Evolutionary conservation across 2,329 filamentous ascomycete genomes (phyloP), one percentile per base, ranked within the genome.

Genomic region (Phialophora macrospora): DNA sequence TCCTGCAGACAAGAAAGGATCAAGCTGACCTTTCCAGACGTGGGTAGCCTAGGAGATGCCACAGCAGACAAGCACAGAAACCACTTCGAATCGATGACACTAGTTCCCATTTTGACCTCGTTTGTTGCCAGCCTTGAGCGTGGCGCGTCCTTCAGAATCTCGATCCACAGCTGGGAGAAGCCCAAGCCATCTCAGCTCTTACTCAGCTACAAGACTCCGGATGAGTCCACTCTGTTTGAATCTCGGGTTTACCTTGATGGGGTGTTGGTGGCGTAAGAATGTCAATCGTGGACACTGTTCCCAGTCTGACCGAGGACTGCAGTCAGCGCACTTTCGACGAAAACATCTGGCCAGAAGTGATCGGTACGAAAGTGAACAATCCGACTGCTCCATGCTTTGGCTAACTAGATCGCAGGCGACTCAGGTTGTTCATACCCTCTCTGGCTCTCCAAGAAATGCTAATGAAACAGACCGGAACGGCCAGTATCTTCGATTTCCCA

Each of bases 81-180:
- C 28, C 58, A 30, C n/a, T 71, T 66, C 48, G 70, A 70, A 48
- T 71, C 71, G 5, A 62, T 70, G 61, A 70, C 76, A 3, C 75
- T 80, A 57, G 72, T 90, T n/a, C 90, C 90, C 1, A 86, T 86
- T 12, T 81, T 93, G 72, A 90, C 88, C 17, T 88, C 86, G 67
- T 94, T 92, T 74, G 82, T 92, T 52, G 88, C 90, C 1, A 89
- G 87, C 65, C 80, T 92, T 9, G 72, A 81, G 3, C 74, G 79
- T 0, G 85, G 85, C 26, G 80, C 80, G 30, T 81, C 85, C 0
- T 93, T 93, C 76, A 85, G 88, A 68, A 82, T 93, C 57, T 93
- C 91, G 2, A 82, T 94, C 56, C 90, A 93, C 77, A 88, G 84
- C 64, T 94, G 91, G 91, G 83, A 83, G 17, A 82, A 80, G 4